Evolutionary conservation across 257 asterid genomes (phyloP).

Genomic region (Solanum virginianum): DNA sequence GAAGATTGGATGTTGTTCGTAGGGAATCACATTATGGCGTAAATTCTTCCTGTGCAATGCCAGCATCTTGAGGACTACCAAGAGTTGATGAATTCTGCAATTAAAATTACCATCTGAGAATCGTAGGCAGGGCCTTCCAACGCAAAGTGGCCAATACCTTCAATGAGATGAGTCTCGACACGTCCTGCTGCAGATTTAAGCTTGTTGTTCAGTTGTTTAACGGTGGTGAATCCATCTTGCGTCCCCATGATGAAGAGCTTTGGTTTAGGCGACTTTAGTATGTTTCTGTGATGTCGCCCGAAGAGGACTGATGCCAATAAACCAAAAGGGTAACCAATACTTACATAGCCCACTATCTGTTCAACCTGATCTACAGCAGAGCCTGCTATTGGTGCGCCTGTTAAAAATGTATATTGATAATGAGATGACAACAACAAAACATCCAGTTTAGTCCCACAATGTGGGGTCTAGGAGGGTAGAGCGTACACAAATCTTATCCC

Average conservation of each 20-base stretch:
- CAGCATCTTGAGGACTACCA: background rate
- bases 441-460: background rate
- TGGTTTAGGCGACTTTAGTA: constrained; percentile 31
- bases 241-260: constrained; percentile 57
- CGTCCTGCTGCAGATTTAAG: constrained; percentile 27
- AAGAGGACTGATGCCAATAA: constrained; percentile 36
- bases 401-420: background rate
- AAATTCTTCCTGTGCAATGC: background rate
- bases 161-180: constrained; percentile 30
- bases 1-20: background rate
- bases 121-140: constrained; percentile 48
- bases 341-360: constrained; percentile 37
- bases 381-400: constrained; percentile 60
- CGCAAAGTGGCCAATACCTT: constrained; percentile 44
- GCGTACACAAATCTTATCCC: background rate
- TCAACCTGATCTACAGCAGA: constrained; percentile 40
- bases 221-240: constrained; percentile 40
- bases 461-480: background rate
- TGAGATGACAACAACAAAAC: background rate
- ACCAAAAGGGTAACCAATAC: constrained; percentile 56
- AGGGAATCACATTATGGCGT: background rate
- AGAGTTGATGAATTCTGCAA: constrained; percentile 19
- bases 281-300: constrained; percentile 37
- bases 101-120: constrained; percentile 27
- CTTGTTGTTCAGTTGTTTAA: constrained; percentile 43